phyloP scores from a whole-genome alignment of 225 moss, liverwort and hornwort genomes.

The Pseudisothecium myosuroides region DNA sequence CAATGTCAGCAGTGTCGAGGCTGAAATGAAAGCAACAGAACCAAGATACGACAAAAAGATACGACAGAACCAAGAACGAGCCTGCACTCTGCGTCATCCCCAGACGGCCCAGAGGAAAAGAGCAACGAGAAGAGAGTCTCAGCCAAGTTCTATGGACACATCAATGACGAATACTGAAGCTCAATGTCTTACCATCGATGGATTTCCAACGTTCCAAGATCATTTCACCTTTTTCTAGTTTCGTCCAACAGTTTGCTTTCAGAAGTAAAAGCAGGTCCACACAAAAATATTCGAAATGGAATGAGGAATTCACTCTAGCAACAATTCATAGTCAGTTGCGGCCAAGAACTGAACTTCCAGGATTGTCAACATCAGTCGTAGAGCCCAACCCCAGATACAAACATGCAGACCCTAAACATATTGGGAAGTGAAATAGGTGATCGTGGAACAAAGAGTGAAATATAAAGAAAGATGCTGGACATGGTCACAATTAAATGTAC shows the following conservation, averaged over 20 bases:
- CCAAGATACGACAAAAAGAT: background rate
- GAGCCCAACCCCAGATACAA: too few relatives aligned
- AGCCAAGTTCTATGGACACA: too few relatives aligned
- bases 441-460: background rate
- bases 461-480: background rate
- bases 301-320: background rate
- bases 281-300: background rate
- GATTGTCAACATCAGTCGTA: background rate
- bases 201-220: too few relatives aligned
- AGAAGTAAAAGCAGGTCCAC: background rate
- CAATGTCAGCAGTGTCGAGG: background rate
- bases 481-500: background rate
- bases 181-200: too few relatives aligned
- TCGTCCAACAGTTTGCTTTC: background rate
- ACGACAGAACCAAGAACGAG: too few relatives aligned
- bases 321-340: background rate
- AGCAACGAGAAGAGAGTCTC: too few relatives aligned
- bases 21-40: too few relatives aligned
- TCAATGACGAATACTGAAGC: background rate
- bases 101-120: too few relatives aligned
- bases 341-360: background rate
- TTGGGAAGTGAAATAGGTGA: too few relatives aligned
- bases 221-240: background rate
- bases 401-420: background rate
- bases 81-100: background rate